Evolutionary conservation across 768 basidiomycete species (phyloP).

Genomic region (Pleurotus salmoneostramineus): DNA sequence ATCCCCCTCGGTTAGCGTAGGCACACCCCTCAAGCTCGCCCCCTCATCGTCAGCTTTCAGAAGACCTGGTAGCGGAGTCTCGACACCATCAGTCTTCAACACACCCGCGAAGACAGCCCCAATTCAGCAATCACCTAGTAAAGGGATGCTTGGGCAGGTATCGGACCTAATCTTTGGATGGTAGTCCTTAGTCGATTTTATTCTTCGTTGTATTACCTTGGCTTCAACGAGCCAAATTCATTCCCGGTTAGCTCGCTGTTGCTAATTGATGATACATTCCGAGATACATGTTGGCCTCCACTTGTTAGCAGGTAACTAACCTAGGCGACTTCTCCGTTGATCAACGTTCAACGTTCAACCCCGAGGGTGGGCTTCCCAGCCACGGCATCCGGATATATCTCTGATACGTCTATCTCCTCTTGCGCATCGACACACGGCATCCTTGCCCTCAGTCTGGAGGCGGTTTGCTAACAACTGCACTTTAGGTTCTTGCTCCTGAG

Average conservation of each 20-base stretch:
- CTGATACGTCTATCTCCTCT: too few species aligned
- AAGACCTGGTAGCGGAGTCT: conserved; percentile 30
- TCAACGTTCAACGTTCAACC: background rate
- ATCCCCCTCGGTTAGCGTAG: conserved; percentile 36
- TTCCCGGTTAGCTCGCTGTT: background rate
- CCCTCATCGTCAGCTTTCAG: conserved; percentile 73
- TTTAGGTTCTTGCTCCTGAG: background rate
- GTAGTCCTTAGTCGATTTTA: conserved; percentile 32
- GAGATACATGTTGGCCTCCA: background rate
- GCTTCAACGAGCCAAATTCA: background rate
- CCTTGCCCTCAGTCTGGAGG: background rate
- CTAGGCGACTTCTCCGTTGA: background rate
- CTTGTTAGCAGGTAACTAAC: background rate
- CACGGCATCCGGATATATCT: too few species aligned
- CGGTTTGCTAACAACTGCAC: background rate
- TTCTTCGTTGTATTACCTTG: background rate
- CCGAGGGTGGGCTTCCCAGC: background rate
- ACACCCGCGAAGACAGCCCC: conserved; percentile 3
- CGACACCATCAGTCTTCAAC: conserved; percentile 4
- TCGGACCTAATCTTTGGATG: conserved; percentile 82
- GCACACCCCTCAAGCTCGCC: conserved; percentile 69
- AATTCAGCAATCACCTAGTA: conserved; percentile 34
- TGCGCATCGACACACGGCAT: too few species aligned
- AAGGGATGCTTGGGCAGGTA: conserved; percentile 67
- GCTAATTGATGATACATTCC: background rate